phyloP scores from a whole-genome alignment of 2,329 filamentous ascomycete species.

The Botryotinia narcissicola region DNA sequence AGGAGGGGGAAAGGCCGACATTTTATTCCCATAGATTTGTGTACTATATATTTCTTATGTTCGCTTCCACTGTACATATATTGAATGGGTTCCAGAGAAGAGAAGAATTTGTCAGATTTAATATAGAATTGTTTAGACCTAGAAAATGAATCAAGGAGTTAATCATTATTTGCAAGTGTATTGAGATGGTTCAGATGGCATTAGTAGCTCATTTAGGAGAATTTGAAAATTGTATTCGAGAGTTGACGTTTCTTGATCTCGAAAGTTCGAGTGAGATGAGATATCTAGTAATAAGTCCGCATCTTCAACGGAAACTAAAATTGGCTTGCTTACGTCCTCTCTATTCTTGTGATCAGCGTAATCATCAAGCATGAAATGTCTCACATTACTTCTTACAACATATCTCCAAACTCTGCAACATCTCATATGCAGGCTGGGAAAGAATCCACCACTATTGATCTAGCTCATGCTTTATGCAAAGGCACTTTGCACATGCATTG shows the following conservation, averaged over 20 bases:
- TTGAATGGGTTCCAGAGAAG: background rate
- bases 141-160: background rate
- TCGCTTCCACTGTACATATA: background rate
- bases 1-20: background rate
- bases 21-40: background rate
- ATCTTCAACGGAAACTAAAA: background rate
- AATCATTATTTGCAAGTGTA: no score
- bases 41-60: background rate
- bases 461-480: background rate
- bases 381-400: no score
- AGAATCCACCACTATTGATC: background rate
- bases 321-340: no score
- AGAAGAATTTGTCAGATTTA: background rate
- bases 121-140: background rate
- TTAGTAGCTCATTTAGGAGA: background rate
- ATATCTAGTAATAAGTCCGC: background rate
- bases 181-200: accelerated
- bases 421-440: no score
- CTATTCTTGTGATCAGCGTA: no score
- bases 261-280: background rate
- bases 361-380: no score
- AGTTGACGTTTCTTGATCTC: background rate
- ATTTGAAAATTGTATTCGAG: background rate
- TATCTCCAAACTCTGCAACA: no score
- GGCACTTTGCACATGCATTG: background rate